These are phyloP conservation scores for Wickerhamiella infanticola DNA, from an alignment of 1,139 yeast genomes.

Conservation along the genomic window DNA sequence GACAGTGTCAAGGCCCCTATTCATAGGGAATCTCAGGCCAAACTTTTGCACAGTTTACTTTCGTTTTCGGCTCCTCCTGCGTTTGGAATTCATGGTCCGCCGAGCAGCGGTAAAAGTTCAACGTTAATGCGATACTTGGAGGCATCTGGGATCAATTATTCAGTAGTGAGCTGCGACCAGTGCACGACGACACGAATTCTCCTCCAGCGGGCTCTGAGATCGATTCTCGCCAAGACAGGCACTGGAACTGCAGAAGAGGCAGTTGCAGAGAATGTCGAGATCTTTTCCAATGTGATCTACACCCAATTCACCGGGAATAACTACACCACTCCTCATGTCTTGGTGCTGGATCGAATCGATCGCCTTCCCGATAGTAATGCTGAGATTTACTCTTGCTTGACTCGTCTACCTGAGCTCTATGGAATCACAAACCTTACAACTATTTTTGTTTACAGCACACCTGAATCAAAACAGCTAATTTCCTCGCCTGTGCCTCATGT, in stretches of 20 bases:
- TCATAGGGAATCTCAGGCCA: slow-evolving; percentile 14
- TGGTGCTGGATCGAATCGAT: slow-evolving; percentile 47
- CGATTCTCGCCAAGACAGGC: slow-evolving; percentile 16
- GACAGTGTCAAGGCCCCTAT: not conserved
- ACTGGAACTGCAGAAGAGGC: slow-evolving; percentile 14
- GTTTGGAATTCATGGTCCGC: slow-evolving; percentile 22
- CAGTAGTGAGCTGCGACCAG: slow-evolving; percentile 23
- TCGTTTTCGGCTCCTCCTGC: slow-evolving; percentile 11
- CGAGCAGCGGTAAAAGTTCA: slow-evolving; percentile 22
- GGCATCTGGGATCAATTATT: slow-evolving; percentile 9
- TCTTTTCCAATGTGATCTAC: slow-evolving; percentile 31
- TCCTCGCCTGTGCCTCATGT: slow-evolving; percentile 34
- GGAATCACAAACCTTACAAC: slow-evolving; percentile 20
- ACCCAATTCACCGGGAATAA: slow-evolving; percentile 25
- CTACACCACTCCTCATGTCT: slow-evolving; percentile 32
- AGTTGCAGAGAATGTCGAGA: slow-evolving; percentile 34
- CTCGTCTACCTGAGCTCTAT: slow-evolving; percentile 32
- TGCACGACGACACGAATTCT: slow-evolving; percentile 24
- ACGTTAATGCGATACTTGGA: slow-evolving; percentile 15
- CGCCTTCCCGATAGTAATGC: slow-evolving; percentile 34
- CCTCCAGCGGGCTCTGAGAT: slow-evolving; percentile 23
- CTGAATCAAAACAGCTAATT: slow-evolving; percentile 33
- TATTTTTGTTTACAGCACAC: slow-evolving; percentile 25
- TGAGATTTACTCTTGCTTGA: slow-evolving; percentile 33
- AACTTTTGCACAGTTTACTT: slow-evolving; percentile 14